Conservation (phyloP, 2,329 filamentous ascomycete species). For the Fonsecaea pedrosoi region DNA sequence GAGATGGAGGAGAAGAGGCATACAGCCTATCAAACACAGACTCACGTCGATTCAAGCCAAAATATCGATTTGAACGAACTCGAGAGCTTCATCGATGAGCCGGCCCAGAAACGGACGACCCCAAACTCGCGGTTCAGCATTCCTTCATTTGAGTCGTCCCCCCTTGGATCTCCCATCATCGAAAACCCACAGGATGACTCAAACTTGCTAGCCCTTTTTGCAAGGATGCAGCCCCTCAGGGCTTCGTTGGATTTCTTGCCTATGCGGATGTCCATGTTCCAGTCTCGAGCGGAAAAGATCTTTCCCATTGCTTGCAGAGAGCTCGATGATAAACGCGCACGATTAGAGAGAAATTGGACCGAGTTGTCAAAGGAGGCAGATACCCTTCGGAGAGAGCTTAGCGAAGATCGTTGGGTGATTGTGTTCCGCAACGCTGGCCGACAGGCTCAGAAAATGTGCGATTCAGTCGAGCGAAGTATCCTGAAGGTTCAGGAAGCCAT, state of each 20-base stretch:
- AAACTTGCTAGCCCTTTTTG: constrained; percentile 86
- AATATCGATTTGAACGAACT: constrained; percentile 82
- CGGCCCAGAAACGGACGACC: constrained; percentile 61
- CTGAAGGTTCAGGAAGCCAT: constrained; percentile 80
- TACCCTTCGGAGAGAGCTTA: constrained; percentile 83
- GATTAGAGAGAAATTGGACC: constrained; percentile 83
- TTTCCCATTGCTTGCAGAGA: constrained; percentile 94
- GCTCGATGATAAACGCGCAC: constrained; percentile 74
- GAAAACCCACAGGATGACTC: constrained; percentile 76
- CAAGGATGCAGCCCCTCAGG: constrained; percentile 89
- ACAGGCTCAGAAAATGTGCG: constrained; percentile 95
- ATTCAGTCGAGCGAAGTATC: constrained; percentile 88
- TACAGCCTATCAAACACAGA: constrained; percentile 69
- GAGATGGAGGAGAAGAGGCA: constrained; percentile 98
- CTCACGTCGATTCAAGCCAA: constrained; percentile 65
- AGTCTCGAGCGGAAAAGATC: constrained; percentile 73
- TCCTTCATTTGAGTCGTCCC: constrained; percentile 60
- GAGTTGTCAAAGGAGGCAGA: constrained; percentile 91
- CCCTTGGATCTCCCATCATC: constrained; percentile 50
- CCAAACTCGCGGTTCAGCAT: constrained; percentile 70
- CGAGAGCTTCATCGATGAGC: constrained; percentile 92
- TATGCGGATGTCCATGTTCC: constrained; percentile 89
- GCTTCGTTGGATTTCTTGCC: constrained; percentile 95
- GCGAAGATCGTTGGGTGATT: constrained; percentile 93
- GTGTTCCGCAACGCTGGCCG: constrained; percentile 92